These are phyloP conservation scores for Jacaranda copaia DNA, from an alignment of 257 asterid genomes.

Conservation along the genomic window DNA sequence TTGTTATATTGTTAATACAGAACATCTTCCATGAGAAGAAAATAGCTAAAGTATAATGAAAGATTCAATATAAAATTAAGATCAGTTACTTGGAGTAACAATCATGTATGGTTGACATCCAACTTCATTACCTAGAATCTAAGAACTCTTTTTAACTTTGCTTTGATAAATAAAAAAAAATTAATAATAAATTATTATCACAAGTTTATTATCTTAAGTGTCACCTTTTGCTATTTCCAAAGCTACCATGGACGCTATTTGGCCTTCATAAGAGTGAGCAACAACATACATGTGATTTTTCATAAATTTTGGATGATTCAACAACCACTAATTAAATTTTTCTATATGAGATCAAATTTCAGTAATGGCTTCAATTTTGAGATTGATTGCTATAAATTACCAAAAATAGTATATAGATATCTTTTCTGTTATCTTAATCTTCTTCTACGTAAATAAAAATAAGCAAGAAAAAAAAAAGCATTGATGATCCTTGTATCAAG, in stretches of 20 bases:
- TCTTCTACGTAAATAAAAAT: too few species aligned
- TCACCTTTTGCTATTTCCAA: conserved; percentile 51
- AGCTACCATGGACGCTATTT: conserved; percentile 46
- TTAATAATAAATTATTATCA: too few species aligned
- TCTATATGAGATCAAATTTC: too few species aligned
- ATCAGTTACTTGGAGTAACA: conserved; percentile 46
- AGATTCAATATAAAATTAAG: too few species aligned
- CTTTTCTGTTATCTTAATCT: too few species aligned
- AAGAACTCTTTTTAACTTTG: neutral
- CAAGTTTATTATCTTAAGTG: neutral
- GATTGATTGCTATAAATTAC: too few species aligned
- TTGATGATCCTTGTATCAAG: neutral
- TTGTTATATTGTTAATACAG: too few species aligned
- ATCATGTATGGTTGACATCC: conserved; percentile 50
- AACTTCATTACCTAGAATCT: conserved; percentile 53
- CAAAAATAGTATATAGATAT: too few species aligned
- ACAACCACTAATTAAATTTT: conserved; percentile 67
- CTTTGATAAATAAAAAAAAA: neutral
- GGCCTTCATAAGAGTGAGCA: conserved; percentile 69
- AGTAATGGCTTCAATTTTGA: too few species aligned
- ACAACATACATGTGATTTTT: conserved; percentile 51
- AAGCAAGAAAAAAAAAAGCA: neutral
- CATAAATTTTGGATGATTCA: conserved; percentile 47
- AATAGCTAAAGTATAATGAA: too few species aligned
- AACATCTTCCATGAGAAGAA: too few species aligned